phyloP scores from a whole-genome alignment of 495 filamentous ascomycete species.

The Chaetomidium leptoderma region DNA sequence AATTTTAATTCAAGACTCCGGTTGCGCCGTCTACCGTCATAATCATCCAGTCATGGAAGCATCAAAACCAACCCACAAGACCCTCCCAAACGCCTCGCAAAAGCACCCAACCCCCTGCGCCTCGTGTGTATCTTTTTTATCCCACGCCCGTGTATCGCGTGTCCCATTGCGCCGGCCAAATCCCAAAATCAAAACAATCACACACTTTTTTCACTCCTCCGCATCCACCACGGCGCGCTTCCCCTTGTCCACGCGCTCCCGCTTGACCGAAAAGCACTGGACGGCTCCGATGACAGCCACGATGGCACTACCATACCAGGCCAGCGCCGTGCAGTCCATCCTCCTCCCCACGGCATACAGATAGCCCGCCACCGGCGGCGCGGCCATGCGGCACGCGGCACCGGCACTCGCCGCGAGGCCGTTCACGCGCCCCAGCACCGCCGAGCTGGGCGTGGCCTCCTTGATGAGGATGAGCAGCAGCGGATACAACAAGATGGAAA shows the following conservation, averaged over 20 bases:
- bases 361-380: constrained; percentile 70
- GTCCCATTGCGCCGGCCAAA: not conserved
- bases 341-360: constrained; percentile 65
- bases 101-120: not conserved
- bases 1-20: too few relatives aligned
- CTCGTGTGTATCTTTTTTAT: not conserved
- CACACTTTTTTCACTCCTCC: not conserved
- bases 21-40: too few relatives aligned
- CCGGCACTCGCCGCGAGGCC: constrained; percentile 75
- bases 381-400: constrained; percentile 69
- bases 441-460: constrained; percentile 66
- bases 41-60: not conserved
- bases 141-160: not conserved
- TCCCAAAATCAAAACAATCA: not conserved
- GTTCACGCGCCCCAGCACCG: constrained; percentile 71
- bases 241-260: constrained; percentile 28
- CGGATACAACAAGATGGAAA: constrained; percentile 73
- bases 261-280: constrained; percentile 63
- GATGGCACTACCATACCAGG: constrained; percentile 73
- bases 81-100: not conserved
- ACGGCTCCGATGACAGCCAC: constrained; percentile 64
- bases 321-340: constrained; percentile 65
- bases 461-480: constrained; percentile 79
- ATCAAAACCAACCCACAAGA: not conserved
- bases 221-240: not conserved